A percentile compares a stretch with the other conserved stretches of the same genome.
phyloP scores from a whole-genome alignment of 1,284 basidiomycete species.

The Waitea zeae region DNA sequence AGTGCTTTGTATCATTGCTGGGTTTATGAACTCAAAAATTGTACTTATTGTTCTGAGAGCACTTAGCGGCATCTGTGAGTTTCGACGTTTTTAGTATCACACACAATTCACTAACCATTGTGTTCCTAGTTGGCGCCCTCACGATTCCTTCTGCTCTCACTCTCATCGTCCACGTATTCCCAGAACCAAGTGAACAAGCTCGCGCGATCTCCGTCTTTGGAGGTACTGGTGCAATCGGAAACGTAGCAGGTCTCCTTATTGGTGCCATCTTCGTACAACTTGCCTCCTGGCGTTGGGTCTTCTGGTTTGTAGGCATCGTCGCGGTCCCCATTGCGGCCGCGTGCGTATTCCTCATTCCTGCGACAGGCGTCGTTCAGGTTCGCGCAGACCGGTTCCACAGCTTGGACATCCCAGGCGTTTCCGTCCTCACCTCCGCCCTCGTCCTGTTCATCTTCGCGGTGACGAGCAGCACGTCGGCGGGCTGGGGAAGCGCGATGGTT shows the following conservation, averaged over 20 bases:
- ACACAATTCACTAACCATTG: not conserved
- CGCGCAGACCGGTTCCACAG: slow-evolving; percentile 11
- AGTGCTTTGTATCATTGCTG: slow-evolving; percentile 18
- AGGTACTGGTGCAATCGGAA: slow-evolving; percentile 24
- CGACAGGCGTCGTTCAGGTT: slow-evolving; percentile 6
- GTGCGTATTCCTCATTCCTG: slow-evolving; percentile 15
- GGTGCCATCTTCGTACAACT: slow-evolving; percentile 22
- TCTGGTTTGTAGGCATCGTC: slow-evolving; percentile 19
- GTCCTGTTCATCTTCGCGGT: slow-evolving; percentile 32
- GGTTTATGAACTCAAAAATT: slow-evolving; percentile 23
- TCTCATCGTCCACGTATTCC: slow-evolving; percentile 26
- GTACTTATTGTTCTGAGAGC: slow-evolving; percentile 24
- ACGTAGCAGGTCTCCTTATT: slow-evolving; percentile 24
- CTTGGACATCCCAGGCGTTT: slow-evolving; percentile 23
- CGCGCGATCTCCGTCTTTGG: slow-evolving; percentile 26
- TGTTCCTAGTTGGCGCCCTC: slow-evolving; percentile 17
- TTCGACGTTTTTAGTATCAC: slow-evolving; percentile 6
- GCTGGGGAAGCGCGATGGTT: slow-evolving; percentile 25
- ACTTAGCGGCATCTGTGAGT: slow-evolving; percentile 22
- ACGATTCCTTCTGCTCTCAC: slow-evolving; percentile 29
- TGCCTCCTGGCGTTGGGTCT: slow-evolving; percentile 17
- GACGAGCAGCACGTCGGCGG: slow-evolving; percentile 23
- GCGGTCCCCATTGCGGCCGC: slow-evolving; percentile 12
- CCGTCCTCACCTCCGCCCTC: slow-evolving; percentile 21
- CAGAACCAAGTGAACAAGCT: slow-evolving; percentile 23